Base-by-base conservation (phyloP, 768 basidiomycete genomes). In the Leccinum subgranulosum region DNA sequence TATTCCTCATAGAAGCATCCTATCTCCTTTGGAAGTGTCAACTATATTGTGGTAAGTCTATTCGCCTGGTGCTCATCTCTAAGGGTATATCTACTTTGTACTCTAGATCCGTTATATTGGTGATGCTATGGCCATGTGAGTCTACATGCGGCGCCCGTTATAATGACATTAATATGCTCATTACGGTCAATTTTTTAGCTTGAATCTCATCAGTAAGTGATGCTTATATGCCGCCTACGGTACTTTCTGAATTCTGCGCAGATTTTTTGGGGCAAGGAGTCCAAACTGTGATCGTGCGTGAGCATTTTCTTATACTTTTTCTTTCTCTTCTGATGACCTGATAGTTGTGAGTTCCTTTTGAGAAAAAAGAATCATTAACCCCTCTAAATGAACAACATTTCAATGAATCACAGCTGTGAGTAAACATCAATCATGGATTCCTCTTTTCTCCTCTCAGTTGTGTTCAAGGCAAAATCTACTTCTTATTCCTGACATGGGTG, bases 271-370 rank as follows among this genome's bases (percentile, higher is more conserved):
- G 49, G 43, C 19, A 15, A 1, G 50, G 28, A 19, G 21, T 41
- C 11, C 54, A 51, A 14, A 52, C 59, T 39, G 23, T 34, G 3
- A 29, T 54, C 8, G 66, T 68, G 52, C 9, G 64, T 29, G n/a
- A 12, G 5, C 33, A 23, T 53, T 45, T 5, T 0, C 10, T 27
- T 11, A 2, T 3, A 0, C 2, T 17, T n/a, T 48, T 23, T 15
- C 41, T 48, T 23, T 15, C 41, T 5, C 31, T 14, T 14, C 0
- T 64, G 6, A 67, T 21, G 1, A 39, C 25, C n/a, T 23, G 25
- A 29, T 21, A 67, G 65, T 64, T 58, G 62, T 64, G 51, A n/a
- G 59, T 67, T 15, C 8, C n/a, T 29, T 8, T 33, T 51, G 27
- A 27, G 27, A 27, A 27, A 27, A 3, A 51, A 11, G 14, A 43